phyloP scores from a whole-genome alignment of 2,329 filamentous ascomycete genomes.

The Penicillium verrucosum region DNA sequence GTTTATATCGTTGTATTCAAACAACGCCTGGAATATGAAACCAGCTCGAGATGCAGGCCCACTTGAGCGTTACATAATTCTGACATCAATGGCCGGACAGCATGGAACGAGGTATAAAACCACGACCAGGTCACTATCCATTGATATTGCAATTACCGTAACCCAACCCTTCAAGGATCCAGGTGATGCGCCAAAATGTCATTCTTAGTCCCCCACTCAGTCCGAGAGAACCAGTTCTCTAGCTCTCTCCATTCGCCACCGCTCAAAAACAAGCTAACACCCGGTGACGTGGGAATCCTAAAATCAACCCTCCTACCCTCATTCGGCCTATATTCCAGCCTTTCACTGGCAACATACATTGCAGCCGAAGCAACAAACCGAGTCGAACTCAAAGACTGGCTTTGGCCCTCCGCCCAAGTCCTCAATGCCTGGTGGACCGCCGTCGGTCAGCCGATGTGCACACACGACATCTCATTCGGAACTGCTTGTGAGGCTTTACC shows the following conservation, averaged over 20 bases:
- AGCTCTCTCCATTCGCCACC: not conserved
- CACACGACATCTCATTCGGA: constrained; percentile 46
- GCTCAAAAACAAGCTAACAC: constrained; percentile 6
- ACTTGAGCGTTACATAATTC: constrained; percentile 12
- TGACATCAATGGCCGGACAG: constrained; percentile 14
- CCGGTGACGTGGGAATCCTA: constrained; percentile 49
- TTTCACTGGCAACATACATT: constrained; percentile 53
- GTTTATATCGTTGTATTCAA: too few species aligned
- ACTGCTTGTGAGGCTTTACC: constrained; percentile 50
- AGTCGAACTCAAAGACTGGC: constrained; percentile 60
- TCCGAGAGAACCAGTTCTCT: not conserved
- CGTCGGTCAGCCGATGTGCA: constrained; percentile 50
- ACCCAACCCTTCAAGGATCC: not conserved
- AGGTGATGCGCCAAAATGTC: not conserved
- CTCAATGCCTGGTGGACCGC: constrained; percentile 61
- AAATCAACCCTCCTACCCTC: constrained; percentile 55
- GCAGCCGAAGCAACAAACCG: constrained; percentile 52
- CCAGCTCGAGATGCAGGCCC: not conserved
- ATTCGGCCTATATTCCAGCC: constrained; percentile 51
- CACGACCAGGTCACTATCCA: not conserved
- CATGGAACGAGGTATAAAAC: not conserved
- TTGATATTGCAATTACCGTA: not conserved
- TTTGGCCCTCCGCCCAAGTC: constrained; percentile 56
- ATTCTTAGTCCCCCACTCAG: not conserved
- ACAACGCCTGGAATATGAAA: not conserved